Evolutionary conservation across 805 yeast genomes (phyloP).

Genomic region (Tetrapisispora namnaoensis): DNA sequence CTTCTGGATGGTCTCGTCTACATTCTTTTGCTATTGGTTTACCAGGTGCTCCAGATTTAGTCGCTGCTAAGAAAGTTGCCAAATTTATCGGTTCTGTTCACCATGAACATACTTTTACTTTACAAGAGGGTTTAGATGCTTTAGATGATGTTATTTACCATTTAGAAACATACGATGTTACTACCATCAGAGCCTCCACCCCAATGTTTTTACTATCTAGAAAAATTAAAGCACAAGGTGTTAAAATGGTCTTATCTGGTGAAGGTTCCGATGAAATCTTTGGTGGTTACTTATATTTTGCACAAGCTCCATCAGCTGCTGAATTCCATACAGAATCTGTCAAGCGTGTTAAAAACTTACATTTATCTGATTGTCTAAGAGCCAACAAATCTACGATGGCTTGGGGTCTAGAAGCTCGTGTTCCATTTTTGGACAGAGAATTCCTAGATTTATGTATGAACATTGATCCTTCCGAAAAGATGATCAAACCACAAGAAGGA

Average conservation of each 20-base stretch:
- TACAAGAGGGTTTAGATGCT: conserved; percentile 95
- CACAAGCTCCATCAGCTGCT: conserved; percentile 84
- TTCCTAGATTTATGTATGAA: conserved; percentile 89
- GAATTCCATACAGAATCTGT: conserved; percentile 97
- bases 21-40: conserved; percentile 97
- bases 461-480: conserved; percentile 87
- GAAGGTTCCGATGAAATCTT: conserved; percentile 99
- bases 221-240: conserved; percentile 98
- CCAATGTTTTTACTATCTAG: conserved; percentile 96
- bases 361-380: conserved; percentile 92
- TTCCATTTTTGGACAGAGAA: conserved; percentile 93
- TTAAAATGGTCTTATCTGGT: conserved; percentile 97
- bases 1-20: conserved; percentile 67
- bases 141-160: conserved; percentile 89
- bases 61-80: conserved; percentile 95
- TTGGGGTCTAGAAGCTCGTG: conserved; percentile 99
- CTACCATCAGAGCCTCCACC: conserved; percentile 97
- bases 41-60: conserved; percentile 94
- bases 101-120: conserved; percentile 95
- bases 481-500: conserved; percentile 63
- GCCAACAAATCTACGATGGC: conserved; percentile 99
- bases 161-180: conserved; percentile 95
- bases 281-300: conserved; percentile 97
- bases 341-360: conserved; percentile 92
- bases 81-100: conserved; percentile 92